Conservation (phyloP, 352 stramenopile genomes). For the Globisporangium barbulae region DNA sequence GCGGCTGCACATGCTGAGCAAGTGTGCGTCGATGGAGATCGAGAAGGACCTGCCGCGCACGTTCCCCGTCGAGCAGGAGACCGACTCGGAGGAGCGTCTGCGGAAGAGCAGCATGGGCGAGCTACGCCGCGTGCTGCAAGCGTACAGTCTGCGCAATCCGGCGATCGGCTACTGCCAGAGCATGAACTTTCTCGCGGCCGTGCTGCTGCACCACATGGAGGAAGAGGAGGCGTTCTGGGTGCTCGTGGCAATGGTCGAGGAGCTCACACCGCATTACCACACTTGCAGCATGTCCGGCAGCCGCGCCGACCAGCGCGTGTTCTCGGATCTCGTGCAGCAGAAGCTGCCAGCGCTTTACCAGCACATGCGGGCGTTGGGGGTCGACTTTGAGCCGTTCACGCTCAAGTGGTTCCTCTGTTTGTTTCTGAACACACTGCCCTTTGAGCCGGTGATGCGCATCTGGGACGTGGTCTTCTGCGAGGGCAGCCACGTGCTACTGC, state of each 20-base stretch:
- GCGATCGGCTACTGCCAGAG: constrained; percentile 88
- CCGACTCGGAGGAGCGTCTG: constrained; percentile 20
- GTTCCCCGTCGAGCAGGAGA: constrained; percentile 45
- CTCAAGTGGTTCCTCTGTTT: constrained; percentile 93
- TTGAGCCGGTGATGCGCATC: constrained; percentile 86
- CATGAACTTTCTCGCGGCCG: constrained; percentile 85
- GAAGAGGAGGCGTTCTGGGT: constrained; percentile 89
- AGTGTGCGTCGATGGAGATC: constrained; percentile 77
- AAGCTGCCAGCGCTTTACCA: constrained; percentile 74
- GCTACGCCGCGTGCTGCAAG: constrained; percentile 76
- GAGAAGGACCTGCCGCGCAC: constrained; percentile 87
- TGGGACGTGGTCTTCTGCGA: constrained; percentile 92
- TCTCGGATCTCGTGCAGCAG: constrained; percentile 79
- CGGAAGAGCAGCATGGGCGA: constrained; percentile 45
- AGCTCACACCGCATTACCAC: constrained; percentile 89
- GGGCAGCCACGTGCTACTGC: constrained; percentile 85
- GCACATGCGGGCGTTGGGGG: constrained; percentile 67
- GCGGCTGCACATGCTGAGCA: constrained; percentile 53
- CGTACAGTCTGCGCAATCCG: constrained; percentile 83
- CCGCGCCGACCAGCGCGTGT: constrained; percentile 88
- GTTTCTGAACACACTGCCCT: constrained; percentile 90
- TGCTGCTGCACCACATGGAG: constrained; percentile 78
- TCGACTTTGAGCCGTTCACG: constrained; percentile 88
- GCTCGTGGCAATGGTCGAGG: constrained; percentile 83
- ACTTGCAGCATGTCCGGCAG: constrained; percentile 85